Percentiles rank a stretch among this genome's conserved stretches.
Evolutionary conservation across 148 eudicot species (phyloP).

Genomic region (Diospyros lotus): DNA sequence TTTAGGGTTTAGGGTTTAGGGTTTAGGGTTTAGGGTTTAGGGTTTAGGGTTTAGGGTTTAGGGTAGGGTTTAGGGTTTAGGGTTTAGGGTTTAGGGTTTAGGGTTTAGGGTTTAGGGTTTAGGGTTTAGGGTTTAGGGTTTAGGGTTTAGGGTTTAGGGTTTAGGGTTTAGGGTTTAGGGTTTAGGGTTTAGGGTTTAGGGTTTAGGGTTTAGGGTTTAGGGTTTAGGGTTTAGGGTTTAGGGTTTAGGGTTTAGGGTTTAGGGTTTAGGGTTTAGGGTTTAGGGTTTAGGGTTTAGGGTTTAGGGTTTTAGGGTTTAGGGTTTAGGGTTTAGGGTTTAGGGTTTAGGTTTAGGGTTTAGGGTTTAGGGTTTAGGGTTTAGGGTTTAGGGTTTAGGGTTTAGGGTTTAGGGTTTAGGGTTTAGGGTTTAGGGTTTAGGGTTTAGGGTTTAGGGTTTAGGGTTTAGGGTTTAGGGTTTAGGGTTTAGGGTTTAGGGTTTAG

Average conservation of each 20-base stretch:
- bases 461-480: neutral
- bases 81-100: neutral
- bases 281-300: too few relatives aligned
- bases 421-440: neutral
- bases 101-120: too few relatives aligned
- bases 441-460: too few relatives aligned
- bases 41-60: too few relatives aligned
- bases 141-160: too few relatives aligned
- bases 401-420: neutral
- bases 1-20: neutral
- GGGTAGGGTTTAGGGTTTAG: neutral
- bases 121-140: too few relatives aligned
- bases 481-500: slow-evolving; percentile 7
- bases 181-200: neutral
- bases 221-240: neutral
- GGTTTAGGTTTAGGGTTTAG: neutral
- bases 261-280: neutral
- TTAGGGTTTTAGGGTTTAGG: too few relatives aligned
- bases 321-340: neutral
- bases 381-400: neutral
- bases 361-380: neutral
- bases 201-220: neutral
- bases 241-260: neutral
- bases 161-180: neutral
- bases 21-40: slow-evolving; percentile 5